These are phyloP conservation scores for Endocarpon pusillum DNA, from an alignment of 495 filamentous ascomycete species.

Conservation along the genomic window DNA sequence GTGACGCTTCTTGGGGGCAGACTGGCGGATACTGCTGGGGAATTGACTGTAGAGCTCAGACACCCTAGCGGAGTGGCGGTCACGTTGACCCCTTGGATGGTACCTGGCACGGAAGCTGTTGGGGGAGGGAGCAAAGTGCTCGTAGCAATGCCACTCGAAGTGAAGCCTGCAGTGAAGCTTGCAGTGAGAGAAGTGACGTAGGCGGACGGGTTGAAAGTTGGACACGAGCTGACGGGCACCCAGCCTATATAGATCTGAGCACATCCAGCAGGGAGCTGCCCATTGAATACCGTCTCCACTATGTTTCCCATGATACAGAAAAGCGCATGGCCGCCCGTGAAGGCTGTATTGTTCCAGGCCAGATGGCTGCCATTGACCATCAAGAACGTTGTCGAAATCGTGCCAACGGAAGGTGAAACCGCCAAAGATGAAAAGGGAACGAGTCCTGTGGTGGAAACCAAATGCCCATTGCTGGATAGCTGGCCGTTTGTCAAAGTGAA, in stretches of 20 bases:
- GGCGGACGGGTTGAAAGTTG: neutral
- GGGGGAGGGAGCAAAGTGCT: neutral
- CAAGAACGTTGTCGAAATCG: neutral
- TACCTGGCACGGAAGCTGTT: neutral
- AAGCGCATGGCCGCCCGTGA: neutral
- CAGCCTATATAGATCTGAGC: neutral
- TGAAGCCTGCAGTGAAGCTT: neutral
- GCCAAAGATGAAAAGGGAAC: too few relatives aligned
- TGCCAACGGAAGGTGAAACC: too few relatives aligned
- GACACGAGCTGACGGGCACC: neutral
- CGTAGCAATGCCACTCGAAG: neutral
- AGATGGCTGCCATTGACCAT: neutral
- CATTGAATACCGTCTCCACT: neutral
- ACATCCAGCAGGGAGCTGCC: neutral
- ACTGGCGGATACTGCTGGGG: neutral
- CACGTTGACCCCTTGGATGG: neutral
- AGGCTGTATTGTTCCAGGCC: conserved; percentile 1
- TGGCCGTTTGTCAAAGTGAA: too few relatives aligned
- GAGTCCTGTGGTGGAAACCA: too few relatives aligned
- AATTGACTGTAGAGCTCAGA: too few relatives aligned
- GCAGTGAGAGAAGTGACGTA: neutral
- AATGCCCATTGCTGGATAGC: too few relatives aligned
- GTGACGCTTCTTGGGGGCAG: neutral
- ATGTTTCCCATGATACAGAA: neutral
- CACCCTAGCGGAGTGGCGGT: neutral